Evolutionary conservation across 129 eudicot species (phyloP).

Genomic region (Daucus carota): DH1_v3.0 NC_030385.2:24833501-24834000

Average conservation of each 20-base stretch:
- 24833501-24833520: conserved; percentile 47
- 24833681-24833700: conserved; percentile 1
- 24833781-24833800: conserved; percentile 44
- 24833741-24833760: conserved; percentile 61
- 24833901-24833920: neutral
- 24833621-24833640: conserved; percentile 53
- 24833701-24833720: conserved; percentile 66
- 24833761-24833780: conserved; percentile 75
- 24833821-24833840: neutral
- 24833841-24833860: neutral
- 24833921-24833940: neutral
- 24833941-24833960: neutral
- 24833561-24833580: conserved; percentile 77
- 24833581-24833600: conserved; percentile 83
- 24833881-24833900: neutral
- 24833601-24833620: conserved; percentile 86
- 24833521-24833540: conserved; percentile 93
- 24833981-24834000: too few relatives aligned
- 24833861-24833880: neutral
- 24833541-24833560: conserved; percentile 81
- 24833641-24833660: conserved; percentile 1
- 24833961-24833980: neutral
- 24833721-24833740: conserved; percentile 75
- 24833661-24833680: neutral
- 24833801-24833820: neutral